Conservation (phyloP, 148 eudicot species). For the Chenopodium berlandieri region DNA sequence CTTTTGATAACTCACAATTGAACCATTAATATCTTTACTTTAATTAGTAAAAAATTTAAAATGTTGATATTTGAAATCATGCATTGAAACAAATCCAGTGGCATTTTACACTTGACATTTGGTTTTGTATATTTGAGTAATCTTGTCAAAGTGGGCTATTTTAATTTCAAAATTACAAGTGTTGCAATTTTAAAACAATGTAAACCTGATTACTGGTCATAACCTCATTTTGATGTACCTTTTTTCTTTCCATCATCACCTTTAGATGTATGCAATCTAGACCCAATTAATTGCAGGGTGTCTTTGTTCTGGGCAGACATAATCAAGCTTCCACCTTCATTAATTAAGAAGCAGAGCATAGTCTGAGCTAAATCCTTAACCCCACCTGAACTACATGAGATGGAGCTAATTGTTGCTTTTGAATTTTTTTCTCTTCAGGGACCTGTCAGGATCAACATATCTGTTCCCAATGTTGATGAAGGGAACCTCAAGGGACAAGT, state of each 20-base stretch:
- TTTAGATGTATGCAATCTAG: background rate
- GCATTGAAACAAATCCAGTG: too few relatives aligned
- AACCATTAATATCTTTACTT: too few relatives aligned
- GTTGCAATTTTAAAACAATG: too few relatives aligned
- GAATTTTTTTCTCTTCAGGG: constrained; percentile 46
- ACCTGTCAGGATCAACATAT: constrained; percentile 53
- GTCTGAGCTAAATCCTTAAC: background rate
- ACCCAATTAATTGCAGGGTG: background rate
- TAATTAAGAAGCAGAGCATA: background rate
- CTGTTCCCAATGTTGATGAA: constrained; percentile 76
- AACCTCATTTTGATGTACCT: background rate
- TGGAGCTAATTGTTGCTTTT: constrained; percentile 10
- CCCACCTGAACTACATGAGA: background rate
- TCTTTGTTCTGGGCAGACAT: background rate
- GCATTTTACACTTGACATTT: too few relatives aligned
- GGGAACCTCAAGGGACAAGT: constrained; percentile 80
- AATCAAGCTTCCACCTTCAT: background rate
- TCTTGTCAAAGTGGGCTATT: too few relatives aligned
- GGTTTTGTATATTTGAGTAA: too few relatives aligned
- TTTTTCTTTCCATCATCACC: background rate
- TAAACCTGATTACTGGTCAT: background rate
- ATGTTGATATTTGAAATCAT: too few relatives aligned
- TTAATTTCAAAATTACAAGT: too few relatives aligned
- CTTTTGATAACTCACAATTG: too few relatives aligned
- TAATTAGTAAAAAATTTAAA: too few relatives aligned